Conservation (phyloP, 108 stramenopile genomes). For the Aurantiochytrium sp. region DNA sequence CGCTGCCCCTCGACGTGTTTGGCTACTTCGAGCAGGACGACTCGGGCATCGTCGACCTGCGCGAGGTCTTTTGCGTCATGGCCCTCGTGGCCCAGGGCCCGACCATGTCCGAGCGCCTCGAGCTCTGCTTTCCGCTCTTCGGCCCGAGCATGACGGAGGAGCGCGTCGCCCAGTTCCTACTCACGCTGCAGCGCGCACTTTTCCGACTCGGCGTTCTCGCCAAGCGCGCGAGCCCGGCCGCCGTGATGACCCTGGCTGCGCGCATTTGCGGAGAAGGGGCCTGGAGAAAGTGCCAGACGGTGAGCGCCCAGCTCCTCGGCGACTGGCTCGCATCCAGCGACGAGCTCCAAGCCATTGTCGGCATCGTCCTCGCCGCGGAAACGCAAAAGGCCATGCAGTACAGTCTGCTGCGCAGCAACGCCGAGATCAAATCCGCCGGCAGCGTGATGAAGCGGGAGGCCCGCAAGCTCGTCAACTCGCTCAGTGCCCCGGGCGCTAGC, state of each 20-base stretch:
- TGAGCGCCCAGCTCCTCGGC: conserved; percentile 3
- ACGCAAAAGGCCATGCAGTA: neutral
- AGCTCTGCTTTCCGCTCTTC: conserved; percentile 10
- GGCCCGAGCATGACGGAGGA: conserved; percentile 14
- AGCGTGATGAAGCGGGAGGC: neutral
- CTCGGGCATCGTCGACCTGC: neutral
- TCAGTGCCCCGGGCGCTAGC: neutral
- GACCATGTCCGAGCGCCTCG: neutral
- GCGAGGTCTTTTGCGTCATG: neutral
- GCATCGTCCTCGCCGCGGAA: neutral
- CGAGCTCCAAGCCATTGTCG: neutral
- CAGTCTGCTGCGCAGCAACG: neutral
- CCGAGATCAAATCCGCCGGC: neutral
- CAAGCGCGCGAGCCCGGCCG: neutral
- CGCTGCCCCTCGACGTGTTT: conserved; percentile 22
- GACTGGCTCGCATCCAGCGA: neutral
- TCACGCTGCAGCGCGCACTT: neutral
- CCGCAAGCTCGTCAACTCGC: neutral
- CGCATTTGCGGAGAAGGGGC: conserved; percentile 25
- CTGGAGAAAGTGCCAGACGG: conserved; percentile 14
- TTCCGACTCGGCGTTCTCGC: neutral
- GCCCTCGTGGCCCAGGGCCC: neutral
- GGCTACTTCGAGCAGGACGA: neutral
- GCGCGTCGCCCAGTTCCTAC: neutral
- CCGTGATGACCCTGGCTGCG: neutral